Percentiles rank a stretch among this genome's conserved stretches.
Conservation (phyloP, 805 yeast species). For the Metschnikowia noctiluminum region DNA sequence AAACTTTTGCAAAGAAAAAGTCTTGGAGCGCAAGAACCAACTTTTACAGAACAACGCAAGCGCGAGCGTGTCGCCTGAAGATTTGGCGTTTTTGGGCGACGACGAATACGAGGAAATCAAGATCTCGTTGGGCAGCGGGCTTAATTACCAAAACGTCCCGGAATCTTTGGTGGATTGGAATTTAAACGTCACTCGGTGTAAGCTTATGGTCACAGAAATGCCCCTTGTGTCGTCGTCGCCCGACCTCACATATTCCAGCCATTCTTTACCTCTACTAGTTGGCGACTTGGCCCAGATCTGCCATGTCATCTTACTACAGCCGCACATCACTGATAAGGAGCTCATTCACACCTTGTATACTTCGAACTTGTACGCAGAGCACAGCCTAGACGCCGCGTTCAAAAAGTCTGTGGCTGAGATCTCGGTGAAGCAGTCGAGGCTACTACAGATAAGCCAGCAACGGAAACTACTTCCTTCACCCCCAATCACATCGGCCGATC, state of each 20-base stretch:
- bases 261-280: constrained; percentile 36
- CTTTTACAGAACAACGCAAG: not conserved
- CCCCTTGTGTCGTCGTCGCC: constrained; percentile 39
- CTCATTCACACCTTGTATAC: constrained; percentile 38
- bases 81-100: constrained; percentile 7
- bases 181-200: constrained; percentile 47
- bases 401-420: constrained; percentile 47
- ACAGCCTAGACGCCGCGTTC: constrained; percentile 42
- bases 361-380: constrained; percentile 47
- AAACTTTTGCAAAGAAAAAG: constrained; percentile 21
- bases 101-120: constrained; percentile 29
- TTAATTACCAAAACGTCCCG: constrained; percentile 34
- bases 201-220: constrained; percentile 39
- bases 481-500: constrained; percentile 32
- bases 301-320: constrained; percentile 38
- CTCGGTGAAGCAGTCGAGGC: constrained; percentile 45
- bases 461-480: constrained; percentile 16
- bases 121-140: constrained; percentile 40
- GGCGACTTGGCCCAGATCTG: constrained; percentile 42
- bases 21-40: constrained; percentile 9
- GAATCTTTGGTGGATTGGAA: constrained; percentile 51
- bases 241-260: constrained; percentile 30
- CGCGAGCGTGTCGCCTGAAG: not conserved
- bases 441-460: constrained; percentile 36
- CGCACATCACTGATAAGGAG: constrained; percentile 42